These are phyloP conservation scores for Rhinocladiella mackenziei DNA, from an alignment of 2,329 filamentous ascomycete species.

Conservation along the genomic window DNA sequence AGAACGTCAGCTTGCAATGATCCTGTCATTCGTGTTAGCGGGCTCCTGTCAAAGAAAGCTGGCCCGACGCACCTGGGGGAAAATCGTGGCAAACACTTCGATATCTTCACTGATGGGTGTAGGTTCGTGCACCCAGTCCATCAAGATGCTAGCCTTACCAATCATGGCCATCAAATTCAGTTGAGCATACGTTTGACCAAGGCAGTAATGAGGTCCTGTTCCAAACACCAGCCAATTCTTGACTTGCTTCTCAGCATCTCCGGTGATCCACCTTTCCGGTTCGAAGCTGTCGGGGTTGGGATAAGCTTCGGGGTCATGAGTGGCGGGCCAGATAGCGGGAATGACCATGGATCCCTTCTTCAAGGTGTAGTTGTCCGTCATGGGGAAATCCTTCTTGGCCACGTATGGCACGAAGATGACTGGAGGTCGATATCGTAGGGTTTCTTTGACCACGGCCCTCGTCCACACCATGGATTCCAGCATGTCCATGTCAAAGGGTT, in stretches of 20 bases:
- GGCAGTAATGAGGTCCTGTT: conserved; percentile 91
- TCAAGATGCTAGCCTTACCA: conserved; percentile 78
- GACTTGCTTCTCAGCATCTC: conserved; percentile 80
- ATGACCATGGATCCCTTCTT: conserved; percentile 95
- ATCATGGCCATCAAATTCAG: conserved; percentile 84
- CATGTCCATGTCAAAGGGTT: conserved; percentile 72
- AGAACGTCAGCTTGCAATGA: conserved; percentile 75
- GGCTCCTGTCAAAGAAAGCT: no score
- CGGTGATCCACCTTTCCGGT: conserved; percentile 85
- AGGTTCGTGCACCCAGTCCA: conserved; percentile 86
- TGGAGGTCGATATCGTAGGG: conserved; percentile 87
- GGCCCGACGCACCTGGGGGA: conserved; percentile 83
- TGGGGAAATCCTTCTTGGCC: conserved; percentile 91
- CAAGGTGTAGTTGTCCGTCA: conserved; percentile 82
- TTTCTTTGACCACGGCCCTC: conserved; percentile 84
- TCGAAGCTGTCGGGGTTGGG: conserved; percentile 83
- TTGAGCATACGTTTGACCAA: conserved; percentile 88
- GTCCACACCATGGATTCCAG: conserved; percentile 88
- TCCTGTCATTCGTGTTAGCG: no score
- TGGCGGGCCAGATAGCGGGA: conserved; percentile 81
- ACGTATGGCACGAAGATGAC: conserved; percentile 96
- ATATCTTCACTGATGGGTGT: conserved; percentile 87
- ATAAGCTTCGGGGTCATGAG: conserved; percentile 91
- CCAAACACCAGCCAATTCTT: conserved; percentile 99
- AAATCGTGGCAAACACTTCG: conserved; percentile 97